A percentile compares a stretch with the other conserved stretches of the same genome.
Conservation (phyloP, 108 stramenopile genomes). For the Nitzschia sp. region DNA sequence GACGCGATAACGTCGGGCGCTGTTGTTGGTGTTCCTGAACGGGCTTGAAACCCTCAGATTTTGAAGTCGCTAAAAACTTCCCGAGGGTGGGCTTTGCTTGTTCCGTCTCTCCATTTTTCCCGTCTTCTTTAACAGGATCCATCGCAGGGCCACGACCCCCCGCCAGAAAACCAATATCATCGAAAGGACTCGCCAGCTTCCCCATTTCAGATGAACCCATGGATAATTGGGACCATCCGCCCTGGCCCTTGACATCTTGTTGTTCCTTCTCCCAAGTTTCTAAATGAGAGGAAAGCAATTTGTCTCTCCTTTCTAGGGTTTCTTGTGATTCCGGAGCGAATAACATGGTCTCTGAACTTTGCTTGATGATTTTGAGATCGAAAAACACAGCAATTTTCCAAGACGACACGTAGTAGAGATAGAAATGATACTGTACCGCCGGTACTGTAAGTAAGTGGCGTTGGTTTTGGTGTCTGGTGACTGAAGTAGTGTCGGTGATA, state of each 20-base stretch:
- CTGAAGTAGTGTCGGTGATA: too few species aligned
- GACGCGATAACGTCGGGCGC: too few species aligned
- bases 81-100: neutral
- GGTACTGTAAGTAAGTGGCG: too few species aligned
- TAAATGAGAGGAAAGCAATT: neutral
- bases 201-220: conserved; percentile 1
- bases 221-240: neutral
- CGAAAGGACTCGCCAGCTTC: conserved; percentile 10
- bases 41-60: neutral
- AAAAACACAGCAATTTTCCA: too few species aligned
- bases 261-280: neutral
- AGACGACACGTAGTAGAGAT: too few species aligned
- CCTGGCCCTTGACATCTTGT: neutral
- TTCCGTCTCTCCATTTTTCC: neutral
- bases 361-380: too few species aligned
- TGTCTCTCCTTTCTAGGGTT: neutral
- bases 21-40: neutral
- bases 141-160: neutral
- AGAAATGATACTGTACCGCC: too few species aligned
- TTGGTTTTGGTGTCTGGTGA: too few species aligned
- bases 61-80: neutral
- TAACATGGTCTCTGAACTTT: too few species aligned
- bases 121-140: neutral
- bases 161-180: conserved; percentile 18
- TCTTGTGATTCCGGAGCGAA: too few species aligned